phyloP scores from a whole-genome alignment of 495 filamentous ascomycete species.

The Margaritispora aquatica region DNA sequence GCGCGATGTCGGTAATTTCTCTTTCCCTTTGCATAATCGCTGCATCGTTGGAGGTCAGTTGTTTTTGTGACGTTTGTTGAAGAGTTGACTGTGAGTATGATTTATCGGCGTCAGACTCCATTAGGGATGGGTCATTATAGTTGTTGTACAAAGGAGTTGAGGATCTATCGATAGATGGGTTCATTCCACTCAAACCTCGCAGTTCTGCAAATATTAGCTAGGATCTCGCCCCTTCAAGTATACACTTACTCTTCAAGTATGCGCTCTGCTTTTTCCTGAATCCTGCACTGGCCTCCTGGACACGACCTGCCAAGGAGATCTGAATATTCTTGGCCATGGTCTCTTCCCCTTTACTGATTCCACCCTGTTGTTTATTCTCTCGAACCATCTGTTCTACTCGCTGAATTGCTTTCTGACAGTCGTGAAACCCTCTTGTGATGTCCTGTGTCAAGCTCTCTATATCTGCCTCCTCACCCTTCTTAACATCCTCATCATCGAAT shows the following conservation, averaged over 20 bases:
- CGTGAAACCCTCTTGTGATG: conserved; percentile 83
- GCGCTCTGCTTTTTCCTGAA: conserved; percentile 97
- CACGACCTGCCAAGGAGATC: conserved; percentile 76
- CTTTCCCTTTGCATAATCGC: conserved; percentile 87
- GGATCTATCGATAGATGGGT: conserved; percentile 40
- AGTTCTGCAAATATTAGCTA: conserved; percentile 56
- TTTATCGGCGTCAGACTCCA: conserved; percentile 87
- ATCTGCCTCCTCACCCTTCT: conserved; percentile 72
- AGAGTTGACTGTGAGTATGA: conserved; percentile 87
- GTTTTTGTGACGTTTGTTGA: conserved; percentile 62
- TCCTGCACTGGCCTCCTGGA: conserved; percentile 86
- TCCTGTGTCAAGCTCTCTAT: conserved; percentile 88
- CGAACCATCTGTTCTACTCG: conserved; percentile 78
- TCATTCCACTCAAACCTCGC: conserved; percentile 58
- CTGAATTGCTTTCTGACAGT: conserved; percentile 82
- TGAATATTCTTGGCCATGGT: conserved; percentile 96
- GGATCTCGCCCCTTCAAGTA: conserved; percentile 22
- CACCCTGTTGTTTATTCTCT: conserved; percentile 60
- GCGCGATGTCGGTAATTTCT: conserved; percentile 97
- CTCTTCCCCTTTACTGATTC: conserved; percentile 75
- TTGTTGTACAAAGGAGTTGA: conserved; percentile 54
- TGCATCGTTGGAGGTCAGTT: conserved; percentile 70
- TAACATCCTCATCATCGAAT: conserved; percentile 89
- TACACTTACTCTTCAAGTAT: conserved; percentile 78
- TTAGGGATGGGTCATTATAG: conserved; percentile 64